Evolutionary conservation across 1,139 yeast species (phyloP), one percentile per base, ranked within the genome.

Genomic region (Taphrina pruni): DNA sequence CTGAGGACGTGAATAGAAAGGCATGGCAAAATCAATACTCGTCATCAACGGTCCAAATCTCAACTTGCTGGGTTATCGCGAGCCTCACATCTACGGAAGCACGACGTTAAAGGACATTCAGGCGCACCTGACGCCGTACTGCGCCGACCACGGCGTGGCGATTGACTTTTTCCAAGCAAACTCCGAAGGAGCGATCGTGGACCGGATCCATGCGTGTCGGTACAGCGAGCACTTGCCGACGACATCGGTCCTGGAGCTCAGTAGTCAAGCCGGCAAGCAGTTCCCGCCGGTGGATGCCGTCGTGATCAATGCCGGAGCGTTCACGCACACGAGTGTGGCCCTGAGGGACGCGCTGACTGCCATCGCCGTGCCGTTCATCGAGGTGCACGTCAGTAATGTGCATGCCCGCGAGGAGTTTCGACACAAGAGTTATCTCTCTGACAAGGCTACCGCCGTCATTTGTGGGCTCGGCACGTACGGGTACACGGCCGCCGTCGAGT

Each of bases 371-470:
- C 54, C 54, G 2, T 50, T 50, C 9, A 50, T 50, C 54, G 54
- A 50, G n/a, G 54, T 50, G 14, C 54, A 50, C n/a, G 54, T 50
- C 36, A 50, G 54, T 21, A 50, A 50, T 50, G 54, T 50, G 36
- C 54, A 50, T 50, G 54, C 54, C 12, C 54, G 54, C 12, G 54
- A 50, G n/a, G 32, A 21, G 36, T 50, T 50, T 26, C 35, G 54
- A 21, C 54, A 50, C 54, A 50, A 50, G 54, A 50, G 54, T 21
- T 50, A 2, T 21, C 54, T 50, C 4, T 1, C 36, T 3, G 54
- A 50, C 54, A 50, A 50, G 54, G 54, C 54, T 1, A 50, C 54
- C n/a, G 54, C 54, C 11, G 54, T 50, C 54, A 50, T 50, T 8
- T 50, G 54, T 50, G 54, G 54, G 14, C 12, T 50, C 12, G 54